Evolutionary conservation across 108 stramenopile genomes (phyloP), one percentile per base, ranked within the genome.

Genomic region (Stephanodiscus triporus): DNA sequence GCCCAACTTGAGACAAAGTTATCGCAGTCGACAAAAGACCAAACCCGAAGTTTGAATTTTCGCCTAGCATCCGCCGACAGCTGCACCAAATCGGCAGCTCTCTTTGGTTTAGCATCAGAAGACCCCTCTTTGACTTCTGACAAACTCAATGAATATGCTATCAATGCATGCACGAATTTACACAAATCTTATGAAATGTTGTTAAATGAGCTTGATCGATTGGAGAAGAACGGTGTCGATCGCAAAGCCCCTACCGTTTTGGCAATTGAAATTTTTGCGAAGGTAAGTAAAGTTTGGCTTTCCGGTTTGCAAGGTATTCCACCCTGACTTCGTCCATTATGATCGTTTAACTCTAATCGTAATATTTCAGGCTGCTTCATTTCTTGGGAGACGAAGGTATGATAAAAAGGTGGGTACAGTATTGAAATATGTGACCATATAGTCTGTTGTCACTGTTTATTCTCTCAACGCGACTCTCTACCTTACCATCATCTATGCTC

Each of bases 241-340:
- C 38, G 60, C 37, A 69, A 49, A 40, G 34, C 68, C 38, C 68
- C 72, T 29, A 23, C 53, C 19, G 43, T 70, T 73, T 69, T 57
- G 26, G 66, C 79, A 16, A 68, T 63, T 14, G 79, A 73, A 68
- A 56, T 70, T 23, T 80, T 80, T 70, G 72, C 68, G 27, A 80
- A 80, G 79, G 79, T 80, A 17, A 57, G 73, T 17, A 30, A 32
- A 38, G 16, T 38, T n/a, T n/a, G n/a, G n/a, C n/a, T n/a, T n/a
- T 47, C 2, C 42, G n/a, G n/a, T 57, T n/a, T 22, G 34, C 48
- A 40, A 11, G 40, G 9, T 40, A 40, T 40, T 36, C 40, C 40
- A 40, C 8, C 9, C n/a, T 65, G 45, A 22, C 2, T 47, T n/a
- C 9, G 43, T 65, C 1, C 10, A 16, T 75, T n/a, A 48, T 13